phyloP scores from a whole-genome alignment of 2,329 filamentous ascomycete genomes.

The Colletotrichum sp. region DNA sequence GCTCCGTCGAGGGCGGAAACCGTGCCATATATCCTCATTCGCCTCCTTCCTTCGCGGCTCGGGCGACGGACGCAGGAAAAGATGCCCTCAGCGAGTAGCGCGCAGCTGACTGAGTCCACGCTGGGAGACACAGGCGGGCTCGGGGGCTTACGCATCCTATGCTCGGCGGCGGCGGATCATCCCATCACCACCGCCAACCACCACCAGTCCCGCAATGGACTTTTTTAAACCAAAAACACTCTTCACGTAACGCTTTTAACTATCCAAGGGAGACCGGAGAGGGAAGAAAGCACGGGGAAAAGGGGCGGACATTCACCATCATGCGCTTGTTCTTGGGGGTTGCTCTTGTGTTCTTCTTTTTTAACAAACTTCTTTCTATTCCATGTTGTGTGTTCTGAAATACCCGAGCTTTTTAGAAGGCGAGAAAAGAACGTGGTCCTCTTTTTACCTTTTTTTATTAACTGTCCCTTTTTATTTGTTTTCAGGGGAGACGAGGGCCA shows the following conservation, averaged over 20 bases:
- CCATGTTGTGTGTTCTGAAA: slow-evolving; percentile 20
- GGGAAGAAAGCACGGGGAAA: not conserved
- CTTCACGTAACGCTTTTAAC: slow-evolving; percentile 12
- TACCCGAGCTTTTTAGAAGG: slow-evolving; percentile 22
- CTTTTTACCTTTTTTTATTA: slow-evolving; percentile 5
- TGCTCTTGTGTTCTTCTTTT: not conserved
- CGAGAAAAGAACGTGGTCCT: slow-evolving; percentile 13
- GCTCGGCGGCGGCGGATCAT: not conserved
- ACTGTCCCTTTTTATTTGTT: not conserved
- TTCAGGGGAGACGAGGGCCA: not conserved
- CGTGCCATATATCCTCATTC: not conserved
- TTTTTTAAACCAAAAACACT: not conserved
- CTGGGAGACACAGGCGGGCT: not conserved
- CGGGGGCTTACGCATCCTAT: not conserved
- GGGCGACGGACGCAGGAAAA: not conserved
- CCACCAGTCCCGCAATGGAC: not conserved
- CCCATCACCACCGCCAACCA: not conserved
- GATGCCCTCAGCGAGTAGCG: not conserved
- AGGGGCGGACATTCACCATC: not conserved
- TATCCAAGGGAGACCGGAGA: not conserved
- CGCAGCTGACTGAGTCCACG: not conserved
- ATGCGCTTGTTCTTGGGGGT: not conserved
- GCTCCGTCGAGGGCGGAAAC: not conserved
- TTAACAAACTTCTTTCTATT: slow-evolving; percentile 1
- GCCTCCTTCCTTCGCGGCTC: not conserved